Conservation (phyloP, 192 early-diverging fungal species). For the Podochytrium sp. region DNA sequence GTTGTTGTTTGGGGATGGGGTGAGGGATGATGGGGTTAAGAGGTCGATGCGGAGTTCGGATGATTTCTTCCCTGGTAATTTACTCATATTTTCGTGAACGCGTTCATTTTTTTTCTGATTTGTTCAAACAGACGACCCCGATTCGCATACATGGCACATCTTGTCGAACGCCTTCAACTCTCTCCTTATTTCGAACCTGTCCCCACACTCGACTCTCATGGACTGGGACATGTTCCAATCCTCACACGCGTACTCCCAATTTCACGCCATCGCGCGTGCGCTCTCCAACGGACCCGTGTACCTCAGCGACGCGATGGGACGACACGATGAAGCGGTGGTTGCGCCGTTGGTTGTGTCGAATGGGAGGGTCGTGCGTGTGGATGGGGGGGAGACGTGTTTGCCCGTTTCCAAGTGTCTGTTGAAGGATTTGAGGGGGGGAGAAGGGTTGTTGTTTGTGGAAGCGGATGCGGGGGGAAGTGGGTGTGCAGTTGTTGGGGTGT, state of each 20-base stretch:
- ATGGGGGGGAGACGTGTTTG: background rate
- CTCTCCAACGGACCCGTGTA: constrained; percentile 18
- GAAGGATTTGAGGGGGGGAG: background rate
- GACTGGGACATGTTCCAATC: constrained; percentile 35
- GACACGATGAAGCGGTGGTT: background rate
- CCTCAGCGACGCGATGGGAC: background rate
- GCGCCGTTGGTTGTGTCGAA: background rate
- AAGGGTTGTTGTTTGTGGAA: background rate
- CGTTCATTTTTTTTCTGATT: background rate
- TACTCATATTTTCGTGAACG: background rate
- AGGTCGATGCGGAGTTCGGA: constrained; percentile 10
- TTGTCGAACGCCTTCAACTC: constrained; percentile 7
- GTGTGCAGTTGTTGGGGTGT: constrained; percentile 3
- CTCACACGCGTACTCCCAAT: background rate
- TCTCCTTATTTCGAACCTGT: background rate
- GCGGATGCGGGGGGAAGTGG: background rate
- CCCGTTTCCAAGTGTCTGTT: background rate
- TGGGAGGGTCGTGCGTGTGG: background rate
- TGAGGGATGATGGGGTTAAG: no score
- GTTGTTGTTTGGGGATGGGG: background rate
- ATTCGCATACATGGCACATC: constrained; percentile 29
- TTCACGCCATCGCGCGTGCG: constrained; percentile 19
- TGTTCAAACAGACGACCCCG: background rate
- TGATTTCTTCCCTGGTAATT: constrained; percentile 25
- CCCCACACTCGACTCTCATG: background rate